Percentiles rank a stretch among this genome's conserved stretches.
phyloP scores from a whole-genome alignment of 2,329 filamentous ascomycete genomes.

The Fusarium dlaminii region DNA sequence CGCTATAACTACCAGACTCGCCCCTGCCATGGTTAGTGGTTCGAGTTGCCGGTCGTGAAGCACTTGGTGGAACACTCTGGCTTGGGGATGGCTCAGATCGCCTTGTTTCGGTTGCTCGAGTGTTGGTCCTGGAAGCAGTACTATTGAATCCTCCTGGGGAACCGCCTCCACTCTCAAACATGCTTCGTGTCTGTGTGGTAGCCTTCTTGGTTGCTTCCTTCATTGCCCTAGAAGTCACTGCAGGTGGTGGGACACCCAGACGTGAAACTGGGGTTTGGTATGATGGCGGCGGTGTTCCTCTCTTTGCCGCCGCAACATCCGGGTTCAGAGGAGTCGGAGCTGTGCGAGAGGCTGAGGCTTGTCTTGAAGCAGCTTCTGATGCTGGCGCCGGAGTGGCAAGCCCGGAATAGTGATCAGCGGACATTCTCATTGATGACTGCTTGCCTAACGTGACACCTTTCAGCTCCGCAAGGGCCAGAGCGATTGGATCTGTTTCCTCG shows the following conservation, averaged over 20 bases:
- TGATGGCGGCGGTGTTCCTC: conserved; percentile 85
- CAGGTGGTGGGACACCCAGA: conserved; percentile 88
- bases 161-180: conserved; percentile 67
- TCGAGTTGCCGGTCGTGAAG: conserved; percentile 27
- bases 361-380: conserved; percentile 44
- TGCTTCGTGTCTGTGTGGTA: conserved; percentile 80
- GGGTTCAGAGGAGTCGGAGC: conserved; percentile 67
- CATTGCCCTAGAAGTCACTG: conserved; percentile 94
- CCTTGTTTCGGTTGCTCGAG: conserved; percentile 27
- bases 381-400: conserved; percentile 81
- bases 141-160: conserved; percentile 42
- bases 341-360: conserved; percentile 48
- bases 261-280: conserved; percentile 76
- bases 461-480: conserved; percentile 88
- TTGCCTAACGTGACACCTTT: conserved; percentile 83
- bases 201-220: conserved; percentile 93
- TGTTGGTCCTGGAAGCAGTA: conserved; percentile 40
- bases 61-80: conserved; percentile 25
- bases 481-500: conserved; percentile 86
- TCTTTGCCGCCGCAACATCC: conserved; percentile 63
- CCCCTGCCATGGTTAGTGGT: conserved; percentile 26
- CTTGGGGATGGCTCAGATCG: conserved; percentile 25
- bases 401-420: conserved; percentile 96
- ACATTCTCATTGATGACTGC: conserved; percentile 82
- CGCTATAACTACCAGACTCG: conserved; percentile 38